Evolutionary conservation across 1,284 basidiomycete species (phyloP), one percentile per base, ranked within the genome.

Genomic region (Cryptococcus jaspeensis): DNA sequence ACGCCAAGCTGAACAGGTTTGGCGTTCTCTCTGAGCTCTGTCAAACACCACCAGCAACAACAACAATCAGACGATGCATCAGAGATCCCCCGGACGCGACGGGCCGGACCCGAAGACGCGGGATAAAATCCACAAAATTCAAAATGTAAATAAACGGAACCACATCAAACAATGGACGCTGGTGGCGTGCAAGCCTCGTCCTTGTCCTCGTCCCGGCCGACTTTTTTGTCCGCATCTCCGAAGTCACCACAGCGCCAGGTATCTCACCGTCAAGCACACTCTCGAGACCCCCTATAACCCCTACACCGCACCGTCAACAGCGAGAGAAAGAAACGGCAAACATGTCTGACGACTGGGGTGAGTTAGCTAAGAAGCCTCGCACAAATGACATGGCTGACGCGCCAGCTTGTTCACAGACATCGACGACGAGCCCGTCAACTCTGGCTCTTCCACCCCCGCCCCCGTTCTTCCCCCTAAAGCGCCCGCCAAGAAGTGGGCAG

Each of bases 401-500:
- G 43, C 55, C 23, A 37, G 15, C n/a, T 41, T 35, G 7, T 13
- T 11, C 15, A 41, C 57, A 75, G 73, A 75, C 52, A 55, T 73
- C 60, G 83, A 83, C 55, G 78, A 81, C 71, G 85, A 86, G 55
- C 71, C 79, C 41, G 67, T 75, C 38, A 67, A 65, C 45, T 64
- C 76, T 38, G 73, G 78, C 22, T 66, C 80, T n/a, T 67, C 75
- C 28, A 77, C 82, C 46, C 75, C 82, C 13, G 66, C 71, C 37
- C 35, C 55, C 11, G 42, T 63, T 28, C 47, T 62, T 76, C 80
- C 66, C 47, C 76, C 80, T 35, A 72, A 74, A 44, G 79, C 80
- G 37, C 79, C 81, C 48, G 80, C 79, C 25, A 77, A 78, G 59
- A 83, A 79, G 67, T 89, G 88, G 78, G 88, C 86, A 60, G 92